A percentile compares a stretch with the other conserved stretches of the same genome.
Conservation (phyloP, 495 filamentous ascomycete species). For the Lophiotrema nucula region DNA sequence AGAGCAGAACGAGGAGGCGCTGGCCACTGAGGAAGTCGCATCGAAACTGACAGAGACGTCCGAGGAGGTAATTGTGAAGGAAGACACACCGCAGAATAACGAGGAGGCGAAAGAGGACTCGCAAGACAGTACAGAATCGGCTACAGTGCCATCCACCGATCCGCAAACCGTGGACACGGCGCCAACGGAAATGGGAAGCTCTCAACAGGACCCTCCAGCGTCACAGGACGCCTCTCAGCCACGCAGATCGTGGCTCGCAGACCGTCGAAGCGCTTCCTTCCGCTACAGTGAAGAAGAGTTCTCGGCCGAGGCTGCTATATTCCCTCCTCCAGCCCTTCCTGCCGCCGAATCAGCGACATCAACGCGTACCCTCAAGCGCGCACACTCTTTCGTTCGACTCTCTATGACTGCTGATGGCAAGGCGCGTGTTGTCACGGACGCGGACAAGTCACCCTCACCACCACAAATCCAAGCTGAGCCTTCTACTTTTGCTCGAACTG, state of each 20-base stretch:
- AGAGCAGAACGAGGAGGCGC: neutral
- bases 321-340: neutral
- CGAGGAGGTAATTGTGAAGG: neutral
- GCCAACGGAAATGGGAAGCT: slow-evolving; percentile 26
- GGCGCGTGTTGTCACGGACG: slow-evolving; percentile 70
- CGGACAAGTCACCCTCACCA: slow-evolving; percentile 67
- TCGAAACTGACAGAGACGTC: neutral
- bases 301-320: slow-evolving; percentile 4
- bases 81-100: neutral
- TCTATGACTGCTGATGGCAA: slow-evolving; percentile 80
- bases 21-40: neutral
- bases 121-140: slow-evolving; percentile 9
- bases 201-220: slow-evolving; percentile 23
- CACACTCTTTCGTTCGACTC: slow-evolving; percentile 57
- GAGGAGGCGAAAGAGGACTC: slow-evolving; percentile 10
- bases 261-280: slow-evolving; percentile 45
- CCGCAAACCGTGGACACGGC: slow-evolving; percentile 23
- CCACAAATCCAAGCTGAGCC: slow-evolving; percentile 46
- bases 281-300: slow-evolving; percentile 21
- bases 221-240: slow-evolving; percentile 27
- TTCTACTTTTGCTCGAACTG: slow-evolving; percentile 3
- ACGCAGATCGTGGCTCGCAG: slow-evolving; percentile 44
- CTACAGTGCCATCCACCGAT: slow-evolving; percentile 17
- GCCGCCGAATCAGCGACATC: neutral
- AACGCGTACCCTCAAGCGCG: slow-evolving; percentile 35